A percentile compares a stretch with the other conserved stretches of the same genome.
These are phyloP conservation scores for Ceratobasidium papillatum DNA, from an alignment of 1,284 basidiomycete species.

Conservation along the genomic window DNA sequence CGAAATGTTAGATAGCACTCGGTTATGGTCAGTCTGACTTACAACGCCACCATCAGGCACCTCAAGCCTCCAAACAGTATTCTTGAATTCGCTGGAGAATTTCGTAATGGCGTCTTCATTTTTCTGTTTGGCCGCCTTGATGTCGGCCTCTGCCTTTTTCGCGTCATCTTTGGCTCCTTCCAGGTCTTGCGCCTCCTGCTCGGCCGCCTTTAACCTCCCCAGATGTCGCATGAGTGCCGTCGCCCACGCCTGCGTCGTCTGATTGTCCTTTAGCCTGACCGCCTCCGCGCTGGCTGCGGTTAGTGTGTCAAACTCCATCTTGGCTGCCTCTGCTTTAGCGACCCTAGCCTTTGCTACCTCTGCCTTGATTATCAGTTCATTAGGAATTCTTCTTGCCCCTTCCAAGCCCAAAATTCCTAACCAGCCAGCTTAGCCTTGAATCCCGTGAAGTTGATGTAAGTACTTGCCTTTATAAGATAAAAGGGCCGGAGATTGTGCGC, in stretches of 20 bases:
- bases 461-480: neutral
- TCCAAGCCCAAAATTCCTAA: neutral
- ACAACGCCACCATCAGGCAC: constrained; percentile 9
- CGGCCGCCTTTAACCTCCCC: neutral
- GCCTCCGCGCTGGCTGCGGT: neutral
- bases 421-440: neutral
- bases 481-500: neutral
- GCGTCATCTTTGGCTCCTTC: neutral
- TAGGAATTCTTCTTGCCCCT: neutral
- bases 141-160: neutral
- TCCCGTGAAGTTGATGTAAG: neutral
- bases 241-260: neutral
- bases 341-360: neutral
- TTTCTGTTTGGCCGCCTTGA: neutral
- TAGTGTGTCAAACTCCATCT: neutral
- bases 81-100: neutral
- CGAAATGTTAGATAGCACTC: too few species aligned
- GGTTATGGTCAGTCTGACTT: neutral
- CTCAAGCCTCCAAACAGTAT: constrained; percentile 12
- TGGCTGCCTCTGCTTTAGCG: neutral
- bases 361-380: neutral
- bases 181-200: neutral
- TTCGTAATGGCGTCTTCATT: neutral
- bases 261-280: neutral
- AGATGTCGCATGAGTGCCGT: neutral